Percentiles rank a stretch among this genome's conserved stretches.
Evolutionary conservation across 208 protist genomes (phyloP).

Genomic region (Crithidia bombi): DNA sequence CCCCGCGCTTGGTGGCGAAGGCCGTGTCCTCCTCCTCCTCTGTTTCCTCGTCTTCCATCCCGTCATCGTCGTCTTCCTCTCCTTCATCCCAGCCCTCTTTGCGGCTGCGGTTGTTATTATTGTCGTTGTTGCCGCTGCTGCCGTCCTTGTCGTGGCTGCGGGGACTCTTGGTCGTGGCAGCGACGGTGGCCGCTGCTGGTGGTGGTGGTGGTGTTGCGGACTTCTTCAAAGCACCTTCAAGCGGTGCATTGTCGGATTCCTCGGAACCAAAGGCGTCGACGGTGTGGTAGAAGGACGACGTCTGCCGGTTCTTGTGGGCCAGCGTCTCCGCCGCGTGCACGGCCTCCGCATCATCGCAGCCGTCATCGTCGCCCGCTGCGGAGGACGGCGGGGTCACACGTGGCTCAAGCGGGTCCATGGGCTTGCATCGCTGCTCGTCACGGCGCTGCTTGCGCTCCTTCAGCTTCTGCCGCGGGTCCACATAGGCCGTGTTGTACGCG

Average conservation of each 20-base stretch:
- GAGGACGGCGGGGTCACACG: conserved; percentile 7
- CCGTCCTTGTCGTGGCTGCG: neutral
- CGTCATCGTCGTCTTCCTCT: neutral
- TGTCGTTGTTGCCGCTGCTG: neutral
- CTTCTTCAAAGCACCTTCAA: neutral
- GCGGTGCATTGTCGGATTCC: conserved; percentile 16
- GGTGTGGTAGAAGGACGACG: conserved; percentile 38
- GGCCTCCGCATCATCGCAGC: neutral
- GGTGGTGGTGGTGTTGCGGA: neutral
- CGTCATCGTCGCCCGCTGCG: conserved; percentile 10
- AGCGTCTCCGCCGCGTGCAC: neutral
- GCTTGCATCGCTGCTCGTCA: conserved; percentile 2
- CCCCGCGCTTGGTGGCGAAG: conserved; percentile 3
- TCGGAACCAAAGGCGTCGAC: conserved; percentile 32
- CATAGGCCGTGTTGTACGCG: conserved; percentile 50
- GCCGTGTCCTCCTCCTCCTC: conserved; percentile 17
- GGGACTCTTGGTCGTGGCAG: neutral
- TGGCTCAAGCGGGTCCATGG: neutral
- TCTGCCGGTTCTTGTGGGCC: conserved; percentile 17
- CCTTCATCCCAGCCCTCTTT: neutral
- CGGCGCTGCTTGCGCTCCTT: conserved; percentile 17
- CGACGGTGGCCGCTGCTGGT: too few species aligned
- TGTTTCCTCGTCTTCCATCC: neutral
- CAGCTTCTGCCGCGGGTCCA: conserved; percentile 15
- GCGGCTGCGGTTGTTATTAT: neutral